Conservation (phyloP, 208 protist genomes). For the Spongospora subterranea region DNA sequence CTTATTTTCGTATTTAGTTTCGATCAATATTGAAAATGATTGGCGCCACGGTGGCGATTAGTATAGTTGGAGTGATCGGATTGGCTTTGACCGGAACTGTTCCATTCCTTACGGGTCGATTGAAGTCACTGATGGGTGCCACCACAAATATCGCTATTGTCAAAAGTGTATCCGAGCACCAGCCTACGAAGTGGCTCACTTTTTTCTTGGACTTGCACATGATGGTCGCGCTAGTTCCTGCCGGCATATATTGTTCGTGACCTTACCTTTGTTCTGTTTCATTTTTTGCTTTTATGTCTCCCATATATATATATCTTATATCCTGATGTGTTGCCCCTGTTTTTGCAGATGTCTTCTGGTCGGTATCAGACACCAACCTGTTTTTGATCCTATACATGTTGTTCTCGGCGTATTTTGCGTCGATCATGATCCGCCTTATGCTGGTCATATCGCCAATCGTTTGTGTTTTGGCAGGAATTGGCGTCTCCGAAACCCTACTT, state of each 20-base stretch:
- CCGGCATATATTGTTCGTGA: conserved; percentile 86
- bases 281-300: conserved; percentile 17
- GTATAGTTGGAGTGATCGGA: conserved; percentile 56
- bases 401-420: conserved; percentile 85
- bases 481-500: conserved; percentile 66
- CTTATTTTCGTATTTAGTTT: not conserved
- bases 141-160: conserved; percentile 92
- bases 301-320: no score
- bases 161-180: conserved; percentile 91
- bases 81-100: conserved; percentile 68
- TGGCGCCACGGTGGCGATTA: conserved; percentile 56
- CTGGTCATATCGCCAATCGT: conserved; percentile 85
- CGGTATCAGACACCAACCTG: conserved; percentile 76
- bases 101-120: conserved; percentile 79
- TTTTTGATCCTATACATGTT: conserved; percentile 87
- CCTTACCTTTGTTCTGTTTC: conserved; percentile 65
- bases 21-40: conserved; percentile 62
- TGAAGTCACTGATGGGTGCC: conserved; percentile 88
- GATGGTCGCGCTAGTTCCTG: conserved; percentile 82
- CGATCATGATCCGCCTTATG: conserved; percentile 86
- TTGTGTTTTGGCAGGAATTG: conserved; percentile 80
- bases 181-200: conserved; percentile 87
- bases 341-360: conserved; percentile 53
- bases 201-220: conserved; percentile 91
- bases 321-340: no score